Percentiles rank a stretch among this genome's conserved stretches.
phyloP scores from a whole-genome alignment of 345 rosid species.

The Populus deltoides region DNA sequence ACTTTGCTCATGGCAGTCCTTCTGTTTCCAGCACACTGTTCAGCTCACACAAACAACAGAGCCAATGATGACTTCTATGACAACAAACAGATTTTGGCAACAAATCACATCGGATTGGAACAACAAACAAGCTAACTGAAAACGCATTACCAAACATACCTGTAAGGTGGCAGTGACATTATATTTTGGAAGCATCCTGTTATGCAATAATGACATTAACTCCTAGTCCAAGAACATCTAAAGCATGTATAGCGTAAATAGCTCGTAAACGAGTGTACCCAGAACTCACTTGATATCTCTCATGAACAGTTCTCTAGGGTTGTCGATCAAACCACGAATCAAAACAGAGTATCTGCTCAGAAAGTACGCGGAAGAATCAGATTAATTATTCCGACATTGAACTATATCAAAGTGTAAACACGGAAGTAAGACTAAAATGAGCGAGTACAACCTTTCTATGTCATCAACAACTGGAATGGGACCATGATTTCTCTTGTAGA shows the following conservation, averaged over 20 bases:
- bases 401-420: background rate
- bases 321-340: slow-evolving; percentile 49
- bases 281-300: slow-evolving; percentile 64
- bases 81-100: background rate
- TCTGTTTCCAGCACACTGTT: slow-evolving; percentile 96
- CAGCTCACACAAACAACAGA: slow-evolving; percentile 12
- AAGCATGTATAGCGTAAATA: background rate
- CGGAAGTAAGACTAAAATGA: slow-evolving; percentile 1
- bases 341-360: slow-evolving; percentile 55
- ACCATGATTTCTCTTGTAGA: slow-evolving; percentile 95
- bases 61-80: background rate
- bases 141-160: slow-evolving; percentile 33
- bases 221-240: background rate
- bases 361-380: slow-evolving; percentile 14
- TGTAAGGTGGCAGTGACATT: slow-evolving; percentile 75
- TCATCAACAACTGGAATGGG: slow-evolving; percentile 85
- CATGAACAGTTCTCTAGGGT: slow-evolving; percentile 55
- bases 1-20: slow-evolving; percentile 96
- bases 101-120: background rate
- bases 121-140: background rate
- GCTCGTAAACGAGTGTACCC: background rate
- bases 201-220: slow-evolving; percentile 7
- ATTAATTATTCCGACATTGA: background rate
- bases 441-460: slow-evolving; percentile 46
- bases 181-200: slow-evolving; percentile 81